phyloP scores from a whole-genome alignment of 1,284 basidiomycete species.

The Ceratorhiza oryzae-sativae region DNA sequence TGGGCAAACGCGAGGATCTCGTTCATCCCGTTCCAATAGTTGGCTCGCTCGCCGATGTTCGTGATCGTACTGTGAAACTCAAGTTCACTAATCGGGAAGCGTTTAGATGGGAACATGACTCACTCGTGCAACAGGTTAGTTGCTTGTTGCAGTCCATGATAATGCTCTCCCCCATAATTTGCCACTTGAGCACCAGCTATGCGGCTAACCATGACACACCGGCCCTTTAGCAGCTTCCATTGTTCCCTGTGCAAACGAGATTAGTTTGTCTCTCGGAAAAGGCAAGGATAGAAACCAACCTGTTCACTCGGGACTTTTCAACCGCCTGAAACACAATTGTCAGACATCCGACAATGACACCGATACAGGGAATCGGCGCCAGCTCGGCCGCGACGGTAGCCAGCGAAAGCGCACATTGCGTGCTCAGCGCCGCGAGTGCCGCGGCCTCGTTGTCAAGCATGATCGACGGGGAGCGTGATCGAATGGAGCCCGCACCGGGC shows the following conservation, averaged over 20 bases:
- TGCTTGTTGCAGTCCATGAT: neutral
- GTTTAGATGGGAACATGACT: neutral
- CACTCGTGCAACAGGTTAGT: neutral
- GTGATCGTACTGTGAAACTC: neutral
- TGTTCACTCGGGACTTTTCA: conserved; percentile 15
- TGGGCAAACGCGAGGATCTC: neutral
- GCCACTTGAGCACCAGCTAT: conserved; percentile 24
- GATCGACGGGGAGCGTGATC: neutral
- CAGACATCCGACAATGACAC: conserved; percentile 4
- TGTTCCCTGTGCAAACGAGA: neutral
- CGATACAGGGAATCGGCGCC: conserved; percentile 16
- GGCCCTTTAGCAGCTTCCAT: conserved; percentile 14
- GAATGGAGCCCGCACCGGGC: neutral
- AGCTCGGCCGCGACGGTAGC: conserved; percentile 9
- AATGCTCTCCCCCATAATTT: conserved; percentile 9
- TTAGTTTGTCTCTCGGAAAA: neutral
- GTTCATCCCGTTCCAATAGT: conserved; percentile 1
- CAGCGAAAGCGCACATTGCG: conserved; percentile 18
- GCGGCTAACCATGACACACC: conserved; percentile 25
- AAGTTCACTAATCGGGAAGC: neutral
- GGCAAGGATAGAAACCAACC: neutral
- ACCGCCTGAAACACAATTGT: conserved; percentile 9
- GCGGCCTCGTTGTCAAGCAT: neutral
- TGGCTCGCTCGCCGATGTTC: neutral
- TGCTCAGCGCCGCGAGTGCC: neutral